Base-by-base conservation (phyloP, 805 yeast species). In the Candida ponderosae region DNA sequence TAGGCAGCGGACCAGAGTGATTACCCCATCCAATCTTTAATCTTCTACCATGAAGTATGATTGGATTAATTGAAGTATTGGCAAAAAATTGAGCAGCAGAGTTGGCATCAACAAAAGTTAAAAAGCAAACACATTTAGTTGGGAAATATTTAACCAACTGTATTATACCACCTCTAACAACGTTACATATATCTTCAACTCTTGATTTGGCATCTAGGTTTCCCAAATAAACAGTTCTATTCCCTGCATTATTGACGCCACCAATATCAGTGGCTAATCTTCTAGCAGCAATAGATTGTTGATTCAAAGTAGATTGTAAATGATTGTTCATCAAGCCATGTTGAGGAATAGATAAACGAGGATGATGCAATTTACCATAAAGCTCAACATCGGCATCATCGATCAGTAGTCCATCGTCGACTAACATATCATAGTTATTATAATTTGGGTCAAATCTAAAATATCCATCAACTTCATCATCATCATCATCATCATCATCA, bases 261-360 rank as follows among this genome's bases (percentile, higher is more conserved):
- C 95, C 96, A 3, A 93, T 89, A 36, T 83, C 75, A 1, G 90
- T 79, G 1, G 95, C 95, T 44, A 88, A 84, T 30, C 89, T 85
- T 16, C 94, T 89, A 4, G 96, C 96, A 1, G 95, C 94, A 29
- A 90, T 88, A 11, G 90, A 76, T 61, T 87, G 95, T 59, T 85
- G 90, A 18, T 87, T 84, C 37, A 87, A 68, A 6, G 86, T 82
- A 36, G 74, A 72, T 24, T 24, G 14, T 24, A 24, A 24, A 6
- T 24, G 6, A 24, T 24, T 11, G 14, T 34, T 77, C 76, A 43
- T 81, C 78, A 24, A 79, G 72, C 40, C 29, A 20, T 6, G 20
- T 16, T 31, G 28, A 2, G 28, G 28, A 6, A 24, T 4, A 13
- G 14, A 13, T 13, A 24, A 24, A 9, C 14, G 28, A 18, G 14